Base-by-base conservation (phyloP, 2,329 filamentous ascomycete genomes). In the Talaromyces amestolkiae region DNA sequence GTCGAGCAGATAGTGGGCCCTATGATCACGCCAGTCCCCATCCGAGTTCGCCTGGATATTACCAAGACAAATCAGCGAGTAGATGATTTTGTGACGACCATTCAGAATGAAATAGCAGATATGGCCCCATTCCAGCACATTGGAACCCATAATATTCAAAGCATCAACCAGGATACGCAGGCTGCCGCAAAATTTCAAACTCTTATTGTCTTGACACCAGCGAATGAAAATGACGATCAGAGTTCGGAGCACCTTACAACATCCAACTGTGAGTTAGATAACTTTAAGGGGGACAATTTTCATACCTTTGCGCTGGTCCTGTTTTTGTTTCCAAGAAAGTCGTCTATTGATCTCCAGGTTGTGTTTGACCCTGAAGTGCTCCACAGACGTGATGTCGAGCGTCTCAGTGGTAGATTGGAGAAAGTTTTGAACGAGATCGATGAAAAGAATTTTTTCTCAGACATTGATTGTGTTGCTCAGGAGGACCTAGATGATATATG, bases 1-100 rank as follows among this genome's bases (percentile, higher is more conserved):
- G 74, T 82, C 17, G 69, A 78, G 39, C 70, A 74, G 13, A 75
- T 76, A 1, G 75, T 80, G 39, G 80, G 80, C 3, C 65, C 65
- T 27, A 63, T 64, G 11, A 64, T 65, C 10, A 61, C 63, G n/a
- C 53, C 64, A 37, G 54, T 68, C 13, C 63, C 61, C 6, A 39
- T 63, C 10, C 61, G 61, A 15, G n/a, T 63, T 17, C 31, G 17
- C 3, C 22, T 63, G 35, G 15, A 24, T 49, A 11, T 19, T 6
- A n/a, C n/a, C n/a, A 45, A 19, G n/a, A n/a, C 15, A 13, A 41
- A 41, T 41, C 41, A 45, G 41, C 41, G 41, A 45, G 41, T 19
- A 9, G 41, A 45, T 8, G 41, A 45, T 11, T 45, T 45, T 19
- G 17, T 45, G n/a, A 45, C 41, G 3, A 45, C 8, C 9, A 45